Evolutionary conservation across 2,329 filamentous ascomycete genomes (phyloP), one percentile per base, ranked within the genome.

Genomic region (Bipolaris victoriae): DNA sequence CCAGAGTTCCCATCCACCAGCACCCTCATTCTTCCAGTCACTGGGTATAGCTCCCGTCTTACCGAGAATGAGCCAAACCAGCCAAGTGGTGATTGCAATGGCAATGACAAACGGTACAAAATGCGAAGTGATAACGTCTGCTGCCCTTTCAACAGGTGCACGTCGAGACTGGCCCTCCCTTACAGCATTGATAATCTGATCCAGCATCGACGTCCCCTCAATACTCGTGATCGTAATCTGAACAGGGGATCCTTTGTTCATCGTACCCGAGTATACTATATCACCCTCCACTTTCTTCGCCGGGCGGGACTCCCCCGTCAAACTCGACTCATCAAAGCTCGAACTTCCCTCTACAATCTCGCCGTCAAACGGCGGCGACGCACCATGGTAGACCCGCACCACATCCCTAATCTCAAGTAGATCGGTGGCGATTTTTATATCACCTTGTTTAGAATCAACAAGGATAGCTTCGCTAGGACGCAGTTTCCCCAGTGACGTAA

Each of bases 361-460:
- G 7, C 93, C 93, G 71, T 97, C 94, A 5, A 89, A 91, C 0
- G 94, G 90, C 0, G 94, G 94, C 0, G 92, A 96, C 1, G 86
- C 84, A 2, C 94, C 94, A 57, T 93, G 87, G 1, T 87, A 85
- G 2, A 98, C 84, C 49, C 87, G 86, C 41, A 97, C 90, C 7
- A 75, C 51, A 57, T 81, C 79, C 2, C 77, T 77, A 22, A 78
- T 62, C n/a, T 81, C 79, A 2, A 97, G 81, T 45, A 91, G 79
- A 64, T 96, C 91, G 6, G 87, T 82, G 9, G 75, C 67, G 7
- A 92, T 81, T 43, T 83, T 81, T 18, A 73, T 68, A 40, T 77
- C 76, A 7, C 69, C 71, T 6, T 58, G 60, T 10, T 65, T 55
- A 1, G 81, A 71, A 53, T 84, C 83, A 3, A 95, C 79, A 10